These are phyloP conservation scores for Pseudogymnoascus sp. DNA, from an alignment of 2,329 filamentous ascomycete species.

Conservation along the genomic window DNA sequence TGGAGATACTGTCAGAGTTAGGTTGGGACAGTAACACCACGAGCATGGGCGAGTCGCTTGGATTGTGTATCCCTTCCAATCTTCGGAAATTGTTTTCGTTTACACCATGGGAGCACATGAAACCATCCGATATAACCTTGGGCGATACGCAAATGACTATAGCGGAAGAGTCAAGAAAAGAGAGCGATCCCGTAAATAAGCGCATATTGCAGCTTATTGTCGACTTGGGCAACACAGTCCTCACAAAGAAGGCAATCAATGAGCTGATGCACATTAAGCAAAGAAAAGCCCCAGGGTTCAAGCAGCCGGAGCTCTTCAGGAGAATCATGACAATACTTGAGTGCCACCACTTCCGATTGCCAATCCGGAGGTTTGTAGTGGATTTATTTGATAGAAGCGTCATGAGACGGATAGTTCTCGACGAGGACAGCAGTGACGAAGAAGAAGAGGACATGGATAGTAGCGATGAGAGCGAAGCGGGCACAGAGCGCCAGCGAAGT, in stretches of 20 bases:
- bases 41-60: slow-evolving; percentile 71
- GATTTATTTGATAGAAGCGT: slow-evolving; percentile 92
- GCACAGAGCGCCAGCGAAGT: slow-evolving; percentile 51
- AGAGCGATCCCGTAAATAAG: slow-evolving; percentile 55
- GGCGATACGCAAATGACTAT: slow-evolving; percentile 40
- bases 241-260: slow-evolving; percentile 77
- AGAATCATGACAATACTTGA: slow-evolving; percentile 81
- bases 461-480: slow-evolving; percentile 36
- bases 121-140: slow-evolving; percentile 25
- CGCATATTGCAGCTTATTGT: slow-evolving; percentile 78
- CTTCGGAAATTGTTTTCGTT: slow-evolving; percentile 74
- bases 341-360: slow-evolving; percentile 80
- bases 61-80: slow-evolving; percentile 77
- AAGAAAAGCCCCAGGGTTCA: slow-evolving; percentile 68
- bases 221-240: slow-evolving; percentile 86
- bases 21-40: slow-evolving; percentile 93
- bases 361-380: slow-evolving; percentile 80
- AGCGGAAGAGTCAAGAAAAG: slow-evolving; percentile 40
- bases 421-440: slow-evolving; percentile 41
- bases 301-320: slow-evolving; percentile 69
- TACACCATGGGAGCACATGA: slow-evolving; percentile 44
- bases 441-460: slow-evolving; percentile 30
- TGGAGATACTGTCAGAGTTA: slow-evolving; percentile 81
- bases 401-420: slow-evolving; percentile 74
- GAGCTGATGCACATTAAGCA: slow-evolving; percentile 76